Conservation (phyloP, 202 grass and related monocot species). For the Setaria italica region DNA sequence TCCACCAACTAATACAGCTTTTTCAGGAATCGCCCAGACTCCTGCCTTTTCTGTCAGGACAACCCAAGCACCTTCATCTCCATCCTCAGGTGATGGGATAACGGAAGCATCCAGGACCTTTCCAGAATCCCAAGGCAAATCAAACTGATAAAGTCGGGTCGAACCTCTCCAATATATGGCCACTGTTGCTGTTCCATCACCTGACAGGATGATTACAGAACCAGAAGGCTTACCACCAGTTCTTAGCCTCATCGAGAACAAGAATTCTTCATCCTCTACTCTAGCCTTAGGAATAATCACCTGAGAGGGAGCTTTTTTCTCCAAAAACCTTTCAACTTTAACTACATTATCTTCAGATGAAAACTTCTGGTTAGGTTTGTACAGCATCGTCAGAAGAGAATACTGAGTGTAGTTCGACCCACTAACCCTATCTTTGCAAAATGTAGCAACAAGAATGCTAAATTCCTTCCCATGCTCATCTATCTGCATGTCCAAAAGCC, state of each 20-base stretch:
- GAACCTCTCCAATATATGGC: constrained; percentile 92
- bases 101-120: constrained; percentile 95
- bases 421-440: constrained; percentile 97
- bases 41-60: constrained; percentile 96
- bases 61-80: constrained; percentile 94
- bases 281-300: constrained; percentile 95
- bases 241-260: constrained; percentile 89
- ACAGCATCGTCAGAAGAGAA: constrained; percentile 95
- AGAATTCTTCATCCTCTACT: constrained; percentile 78
- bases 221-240: constrained; percentile 94
- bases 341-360: constrained; percentile 55
- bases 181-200: constrained; percentile 95
- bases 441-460: constrained; percentile 93
- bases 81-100: constrained; percentile 75
- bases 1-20: constrained; percentile 94
- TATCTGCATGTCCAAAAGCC: constrained; percentile 99
- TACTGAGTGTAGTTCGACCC: constrained; percentile 95
- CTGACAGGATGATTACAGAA: constrained; percentile 88
- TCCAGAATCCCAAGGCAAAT: constrained; percentile 93
- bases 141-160: constrained; percentile 93
- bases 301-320: constrained; percentile 94
- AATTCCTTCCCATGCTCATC: constrained; percentile 82
- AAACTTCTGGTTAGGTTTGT: constrained; percentile 64
- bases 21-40: constrained; percentile 96
- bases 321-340: constrained; percentile 79